Evolutionary conservation across 1,284 basidiomycete species (phyloP), one percentile per base, ranked within the genome.

Genomic region (Ganoderma leucocontextum): DNA sequence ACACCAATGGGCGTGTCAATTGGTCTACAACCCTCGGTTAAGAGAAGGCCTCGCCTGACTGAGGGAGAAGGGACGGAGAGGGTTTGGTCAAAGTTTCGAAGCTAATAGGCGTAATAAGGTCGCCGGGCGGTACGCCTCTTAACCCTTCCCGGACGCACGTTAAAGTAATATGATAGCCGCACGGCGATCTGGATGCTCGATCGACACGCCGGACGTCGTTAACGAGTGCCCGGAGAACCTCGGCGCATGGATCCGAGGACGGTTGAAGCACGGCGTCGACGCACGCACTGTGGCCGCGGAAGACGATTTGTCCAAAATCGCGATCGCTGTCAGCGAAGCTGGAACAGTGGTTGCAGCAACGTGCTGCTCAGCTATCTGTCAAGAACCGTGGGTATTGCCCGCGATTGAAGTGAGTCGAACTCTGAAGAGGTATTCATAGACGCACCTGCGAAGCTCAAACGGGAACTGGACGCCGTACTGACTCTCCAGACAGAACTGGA

Each of bases 11-110:
- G n/a, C n/a, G n/a, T n/a, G n/a, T n/a, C n/a, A n/a, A n/a, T n/a
- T n/a, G n/a, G n/a, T n/a, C n/a, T 81, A 81, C 63, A 81, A 82
- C 57, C 82, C 82, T 2, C 64, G 79, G 0, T 55, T 82, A 2
- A 66, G 73, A 1, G 33, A 52, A 8, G 80, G 81, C 0, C 60
- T 81, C 6, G 82, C 0, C 58, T 82, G 0, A 76, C 78, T 0
- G 80, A 83, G 66, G n/a, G n/a, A n/a, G n/a, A n/a, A n/a, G n/a
- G n/a, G n/a, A n/a, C n/a, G n/a, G n/a, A n/a, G n/a, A n/a, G 78
- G 78, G 64, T 81, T 0, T 84, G 82, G 82, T 80, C 79, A 0
- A 53, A 69, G 0, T 64, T 81, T 0, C 66, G 76, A 0, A 75
- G 49, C 65, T 81, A 0, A 82, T 84, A 19, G 70, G 72, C 0